Conservation (phyloP, 1,284 basidiomycete genomes). For the Pseudozyma hubeiensis region DNA sequence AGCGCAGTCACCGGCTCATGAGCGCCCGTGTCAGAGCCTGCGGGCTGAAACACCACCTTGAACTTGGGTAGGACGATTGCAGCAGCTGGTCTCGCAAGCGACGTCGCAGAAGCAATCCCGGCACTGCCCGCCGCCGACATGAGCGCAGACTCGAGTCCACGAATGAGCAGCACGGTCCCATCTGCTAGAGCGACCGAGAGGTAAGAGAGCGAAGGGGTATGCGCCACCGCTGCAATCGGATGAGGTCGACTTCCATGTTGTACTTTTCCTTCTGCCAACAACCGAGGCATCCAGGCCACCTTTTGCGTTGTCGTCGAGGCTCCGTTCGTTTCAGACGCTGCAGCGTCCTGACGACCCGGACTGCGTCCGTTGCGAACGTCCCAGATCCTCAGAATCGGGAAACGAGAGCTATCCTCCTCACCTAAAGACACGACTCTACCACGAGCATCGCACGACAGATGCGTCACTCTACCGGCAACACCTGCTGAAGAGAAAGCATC, state of each 20-base stretch:
- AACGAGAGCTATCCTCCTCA: slow-evolving; percentile 51
- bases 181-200: slow-evolving; percentile 91
- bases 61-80: slow-evolving; percentile 63
- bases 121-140: slow-evolving; percentile 68
- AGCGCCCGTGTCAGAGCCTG: slow-evolving; percentile 23
- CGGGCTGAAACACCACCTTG: slow-evolving; percentile 64
- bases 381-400: slow-evolving; percentile 64
- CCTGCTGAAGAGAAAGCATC: slow-evolving; percentile 49
- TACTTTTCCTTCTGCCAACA: slow-evolving; percentile 60
- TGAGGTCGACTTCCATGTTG: slow-evolving; percentile 61
- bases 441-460: slow-evolving; percentile 53
- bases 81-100: slow-evolving; percentile 24
- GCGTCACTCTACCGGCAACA: slow-evolving; percentile 43
- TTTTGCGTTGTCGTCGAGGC: slow-evolving; percentile 1
- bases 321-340: slow-evolving; percentile 1
- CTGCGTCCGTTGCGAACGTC: slow-evolving; percentile 47
- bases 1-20: slow-evolving; percentile 90
- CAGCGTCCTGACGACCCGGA: slow-evolving; percentile 3
- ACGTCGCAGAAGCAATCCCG: slow-evolving; percentile 22
- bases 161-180: slow-evolving; percentile 91
- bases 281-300: slow-evolving; percentile 40
- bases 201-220: slow-evolving; percentile 83
- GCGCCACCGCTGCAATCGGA: slow-evolving; percentile 78
- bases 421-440: slow-evolving; percentile 56
- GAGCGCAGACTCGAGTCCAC: slow-evolving; percentile 88